Percentiles rank a stretch among this genome's conserved stretches.
Evolutionary conservation across 2,329 filamentous ascomycete genomes (phyloP).

Genomic region (Colletotrichum siamense): DNA sequence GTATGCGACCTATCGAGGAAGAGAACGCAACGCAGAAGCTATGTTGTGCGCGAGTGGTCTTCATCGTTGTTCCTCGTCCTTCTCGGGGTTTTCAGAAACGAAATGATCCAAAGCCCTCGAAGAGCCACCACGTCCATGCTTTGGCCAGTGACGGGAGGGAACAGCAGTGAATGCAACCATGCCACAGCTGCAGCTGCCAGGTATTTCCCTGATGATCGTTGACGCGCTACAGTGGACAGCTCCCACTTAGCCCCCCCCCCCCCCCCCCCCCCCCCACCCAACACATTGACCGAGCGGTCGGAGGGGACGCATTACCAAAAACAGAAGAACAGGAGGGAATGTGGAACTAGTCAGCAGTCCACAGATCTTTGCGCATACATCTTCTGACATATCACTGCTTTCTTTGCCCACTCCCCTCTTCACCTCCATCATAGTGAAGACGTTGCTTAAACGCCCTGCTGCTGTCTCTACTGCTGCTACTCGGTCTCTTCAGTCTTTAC

Average conservation of each 20-base stretch:
- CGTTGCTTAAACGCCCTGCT: not conserved
- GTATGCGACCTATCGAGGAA: not conserved
- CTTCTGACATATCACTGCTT: not conserved
- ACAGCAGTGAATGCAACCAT: not conserved
- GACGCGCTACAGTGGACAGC: not conserved
- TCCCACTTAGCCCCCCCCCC: not conserved
- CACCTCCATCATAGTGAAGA: not conserved
- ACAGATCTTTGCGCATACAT: not conserved
- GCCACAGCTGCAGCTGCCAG: constrained; percentile 2
- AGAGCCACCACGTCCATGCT: not conserved
- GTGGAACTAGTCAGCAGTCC: not conserved
- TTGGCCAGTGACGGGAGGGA: not conserved
- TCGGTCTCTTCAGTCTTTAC: not conserved
- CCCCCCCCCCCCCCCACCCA: not conserved
- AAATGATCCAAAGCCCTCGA: not conserved
- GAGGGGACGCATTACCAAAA: not conserved
- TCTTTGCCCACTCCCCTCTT: not conserved
- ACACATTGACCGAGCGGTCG: not conserved
- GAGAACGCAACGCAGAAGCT: not conserved
- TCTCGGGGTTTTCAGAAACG: not conserved
- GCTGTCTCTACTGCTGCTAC: not conserved
- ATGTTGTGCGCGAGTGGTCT: not conserved
- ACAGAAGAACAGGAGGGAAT: not conserved
- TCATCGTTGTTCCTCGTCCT: not conserved
- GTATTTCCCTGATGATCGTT: not conserved